Conservation (phyloP, 129 eudicot genomes). For the Flaveria sonorensis region DNA sequence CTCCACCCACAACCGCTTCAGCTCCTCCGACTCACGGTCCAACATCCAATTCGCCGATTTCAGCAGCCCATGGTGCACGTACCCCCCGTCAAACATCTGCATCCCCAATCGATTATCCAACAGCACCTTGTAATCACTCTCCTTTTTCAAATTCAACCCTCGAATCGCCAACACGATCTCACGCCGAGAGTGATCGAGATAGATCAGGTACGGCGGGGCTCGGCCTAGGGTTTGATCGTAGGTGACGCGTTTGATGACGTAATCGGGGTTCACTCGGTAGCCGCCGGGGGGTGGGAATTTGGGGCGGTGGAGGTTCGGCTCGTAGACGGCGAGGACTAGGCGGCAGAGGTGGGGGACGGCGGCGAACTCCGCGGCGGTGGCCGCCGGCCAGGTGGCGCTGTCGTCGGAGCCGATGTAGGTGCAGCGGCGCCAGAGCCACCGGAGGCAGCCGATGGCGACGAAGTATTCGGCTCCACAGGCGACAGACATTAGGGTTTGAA, state of each 20-base stretch:
- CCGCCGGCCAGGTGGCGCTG: constrained; percentile 80
- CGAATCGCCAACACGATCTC: constrained; percentile 79
- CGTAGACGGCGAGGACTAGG: constrained; percentile 74
- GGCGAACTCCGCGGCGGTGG: constrained; percentile 66
- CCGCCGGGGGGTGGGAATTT: constrained; percentile 51
- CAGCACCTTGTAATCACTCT: constrained; percentile 64
- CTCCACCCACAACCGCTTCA: constrained; percentile 61
- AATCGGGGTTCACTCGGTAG: constrained; percentile 66
- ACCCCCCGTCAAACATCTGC: constrained; percentile 96
- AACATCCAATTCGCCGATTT: constrained; percentile 74
- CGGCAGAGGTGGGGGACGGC: constrained; percentile 81
- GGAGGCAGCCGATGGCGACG: constrained; percentile 59
- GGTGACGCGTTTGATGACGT: constrained; percentile 68
- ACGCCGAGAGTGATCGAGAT: constrained; percentile 54
- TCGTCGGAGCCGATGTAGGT: constrained; percentile 83
- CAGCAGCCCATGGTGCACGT: constrained; percentile 80
- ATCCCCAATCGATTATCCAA: constrained; percentile 64
- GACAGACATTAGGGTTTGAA: constrained; percentile 53
- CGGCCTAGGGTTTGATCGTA: constrained; percentile 65
- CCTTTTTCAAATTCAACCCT: constrained; percentile 65
- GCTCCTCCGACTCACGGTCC: constrained; percentile 56
- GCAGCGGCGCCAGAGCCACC: constrained; percentile 89
- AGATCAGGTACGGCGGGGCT: constrained; percentile 77
- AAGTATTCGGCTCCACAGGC: constrained; percentile 80
- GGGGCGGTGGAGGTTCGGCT: constrained; percentile 59